Evolutionary conservation across 352 stramenopile genomes (phyloP).

Genomic region (Pythium brachiatum): DNA sequence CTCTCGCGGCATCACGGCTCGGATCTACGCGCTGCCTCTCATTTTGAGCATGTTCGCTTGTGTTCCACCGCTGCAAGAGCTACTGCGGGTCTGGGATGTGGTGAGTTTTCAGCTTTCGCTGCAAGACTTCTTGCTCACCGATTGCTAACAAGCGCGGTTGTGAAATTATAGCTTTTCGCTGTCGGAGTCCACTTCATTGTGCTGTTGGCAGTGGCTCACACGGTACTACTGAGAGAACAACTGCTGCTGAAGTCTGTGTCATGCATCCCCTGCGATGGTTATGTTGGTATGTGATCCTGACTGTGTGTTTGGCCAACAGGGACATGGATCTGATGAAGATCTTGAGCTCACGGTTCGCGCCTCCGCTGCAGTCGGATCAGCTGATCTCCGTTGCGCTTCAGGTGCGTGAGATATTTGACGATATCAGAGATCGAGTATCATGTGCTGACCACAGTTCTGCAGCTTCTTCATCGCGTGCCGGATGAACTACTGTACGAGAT

Average conservation of each 20-base stretch:
- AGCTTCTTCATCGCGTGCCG: conserved; percentile 84
- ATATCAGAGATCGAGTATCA: too few relatives aligned
- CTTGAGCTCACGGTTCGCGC: conserved; percentile 78
- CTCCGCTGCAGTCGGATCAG: conserved; percentile 75
- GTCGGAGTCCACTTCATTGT: conserved; percentile 92
- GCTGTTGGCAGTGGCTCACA: conserved; percentile 84
- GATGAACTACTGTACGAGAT: conserved; percentile 87
- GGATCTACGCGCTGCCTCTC: conserved; percentile 86
- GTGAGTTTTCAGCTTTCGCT: conserved; percentile 29
- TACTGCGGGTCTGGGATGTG: conserved; percentile 90
- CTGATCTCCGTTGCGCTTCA: conserved; percentile 84
- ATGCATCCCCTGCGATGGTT: not conserved
- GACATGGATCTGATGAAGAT: conserved; percentile 90
- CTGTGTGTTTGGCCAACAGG: conserved; percentile 22
- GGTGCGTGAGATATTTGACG: conserved; percentile 23
- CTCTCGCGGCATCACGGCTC: conserved; percentile 66
- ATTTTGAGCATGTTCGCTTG: conserved; percentile 91
- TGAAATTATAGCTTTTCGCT: conserved; percentile 69
- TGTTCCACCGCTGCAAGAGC: conserved; percentile 83
- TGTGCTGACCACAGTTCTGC: not conserved
- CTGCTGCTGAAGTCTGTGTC: conserved; percentile 67
- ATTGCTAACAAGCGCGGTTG: not conserved
- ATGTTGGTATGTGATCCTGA: not conserved
- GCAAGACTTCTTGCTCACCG: too few relatives aligned
- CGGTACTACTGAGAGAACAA: conserved; percentile 82